A percentile compares a stretch with the other conserved stretches of the same genome.
phyloP scores from a whole-genome alignment of 208 protist species.

The Trypanosoma caninum region DNA sequence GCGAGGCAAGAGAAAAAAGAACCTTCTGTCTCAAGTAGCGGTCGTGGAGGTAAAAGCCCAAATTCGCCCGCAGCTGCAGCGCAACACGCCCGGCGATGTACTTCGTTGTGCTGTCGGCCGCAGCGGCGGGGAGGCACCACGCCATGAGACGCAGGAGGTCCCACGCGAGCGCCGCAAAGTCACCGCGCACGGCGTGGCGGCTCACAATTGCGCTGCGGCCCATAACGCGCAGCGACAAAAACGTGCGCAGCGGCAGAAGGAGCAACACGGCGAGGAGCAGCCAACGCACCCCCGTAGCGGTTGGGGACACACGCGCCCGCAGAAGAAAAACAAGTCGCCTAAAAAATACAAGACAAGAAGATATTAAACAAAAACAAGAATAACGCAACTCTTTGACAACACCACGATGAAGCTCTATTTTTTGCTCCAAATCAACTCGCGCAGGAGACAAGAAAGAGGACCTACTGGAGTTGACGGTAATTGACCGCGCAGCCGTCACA shows the following conservation, averaged over 20 bases:
- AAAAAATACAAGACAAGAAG: too few species aligned
- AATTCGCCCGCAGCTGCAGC: constrained; percentile 57
- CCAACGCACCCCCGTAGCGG: constrained; percentile 29
- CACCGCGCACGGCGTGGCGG: constrained; percentile 29
- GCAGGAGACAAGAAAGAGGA: too few species aligned
- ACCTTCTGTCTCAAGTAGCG: constrained; percentile 59
- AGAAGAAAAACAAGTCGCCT: constrained; percentile 30
- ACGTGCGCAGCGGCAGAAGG: constrained; percentile 44
- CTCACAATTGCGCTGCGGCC: constrained; percentile 27
- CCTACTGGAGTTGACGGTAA: too few species aligned
- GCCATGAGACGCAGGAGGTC: constrained; percentile 28
- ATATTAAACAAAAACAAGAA: not conserved
- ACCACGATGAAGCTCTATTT: too few species aligned
- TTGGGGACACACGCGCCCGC: constrained; percentile 46
- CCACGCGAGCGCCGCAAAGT: constrained; percentile 25
- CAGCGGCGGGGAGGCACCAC: constrained; percentile 40
- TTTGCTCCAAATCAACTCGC: too few species aligned
- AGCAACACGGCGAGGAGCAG: constrained; percentile 32
- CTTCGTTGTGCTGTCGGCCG: constrained; percentile 50
- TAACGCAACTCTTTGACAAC: too few species aligned
- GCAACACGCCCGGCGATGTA: constrained; percentile 53
- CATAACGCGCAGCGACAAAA: constrained; percentile 40
- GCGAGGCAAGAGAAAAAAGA: constrained; percentile 59
- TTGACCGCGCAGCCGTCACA: too few species aligned
- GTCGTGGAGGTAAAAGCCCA: constrained; percentile 48